Conservation (phyloP, 2,329 filamentous ascomycete species). For the Pyrenophora tritici-repentis region DNA sequence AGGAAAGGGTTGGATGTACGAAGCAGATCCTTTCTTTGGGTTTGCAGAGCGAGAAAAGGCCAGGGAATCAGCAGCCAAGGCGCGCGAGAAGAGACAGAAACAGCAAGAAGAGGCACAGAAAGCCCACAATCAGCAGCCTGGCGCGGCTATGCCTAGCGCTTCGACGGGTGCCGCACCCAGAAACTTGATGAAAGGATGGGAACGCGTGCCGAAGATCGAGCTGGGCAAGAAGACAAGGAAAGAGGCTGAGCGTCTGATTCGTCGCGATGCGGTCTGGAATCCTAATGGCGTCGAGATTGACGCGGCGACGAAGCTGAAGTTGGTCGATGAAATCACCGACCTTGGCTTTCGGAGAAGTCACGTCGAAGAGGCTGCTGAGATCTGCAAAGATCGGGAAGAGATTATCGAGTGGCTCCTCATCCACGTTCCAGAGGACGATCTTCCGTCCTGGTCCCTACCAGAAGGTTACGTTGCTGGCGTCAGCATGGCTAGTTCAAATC, state of each 20-base stretch:
- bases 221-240: constrained; percentile 82
- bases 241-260: constrained; percentile 78
- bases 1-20: constrained; percentile 85
- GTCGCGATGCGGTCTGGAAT: constrained; percentile 84
- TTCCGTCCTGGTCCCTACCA: constrained; percentile 90
- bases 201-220: constrained; percentile 84
- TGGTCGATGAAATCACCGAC: constrained; percentile 74
- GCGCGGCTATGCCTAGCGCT: constrained; percentile 35
- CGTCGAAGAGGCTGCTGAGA: constrained; percentile 80
- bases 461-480: constrained; percentile 91
- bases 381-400: constrained; percentile 91
- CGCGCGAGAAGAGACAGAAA: constrained; percentile 66
- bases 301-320: constrained; percentile 58
- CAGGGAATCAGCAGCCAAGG: constrained; percentile 76
- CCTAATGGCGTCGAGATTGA: constrained; percentile 72
- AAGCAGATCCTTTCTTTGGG: constrained; percentile 88
- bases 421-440: constrained; percentile 94
- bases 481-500: constrained; percentile 78
- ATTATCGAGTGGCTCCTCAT: constrained; percentile 94
- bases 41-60: constrained; percentile 79
- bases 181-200: constrained; percentile 73
- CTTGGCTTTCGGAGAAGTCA: constrained; percentile 90
- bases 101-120: constrained; percentile 65
- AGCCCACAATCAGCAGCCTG: constrained; percentile 58
- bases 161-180: constrained; percentile 37